Conservation (phyloP, 305 asterid genomes). For the Fraxinus platypoda region DNA sequence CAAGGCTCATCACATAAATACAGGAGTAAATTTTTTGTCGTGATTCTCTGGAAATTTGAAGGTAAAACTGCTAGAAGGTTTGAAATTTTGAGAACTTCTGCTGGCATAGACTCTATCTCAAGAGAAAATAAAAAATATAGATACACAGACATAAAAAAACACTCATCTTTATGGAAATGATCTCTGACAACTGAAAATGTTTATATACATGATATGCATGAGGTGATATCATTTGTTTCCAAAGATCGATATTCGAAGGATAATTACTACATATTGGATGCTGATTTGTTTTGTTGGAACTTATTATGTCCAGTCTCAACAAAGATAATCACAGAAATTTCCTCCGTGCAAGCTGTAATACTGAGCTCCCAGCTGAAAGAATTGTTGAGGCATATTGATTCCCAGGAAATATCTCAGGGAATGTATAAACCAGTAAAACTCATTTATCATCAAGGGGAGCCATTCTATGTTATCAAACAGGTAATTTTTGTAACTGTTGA, state of each 20-base stretch:
- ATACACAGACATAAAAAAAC: not conserved
- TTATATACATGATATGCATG: not conserved
- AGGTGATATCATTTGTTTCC: not conserved
- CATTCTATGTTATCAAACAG: conserved; percentile 79
- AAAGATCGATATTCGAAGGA: not conserved
- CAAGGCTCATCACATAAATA: not conserved
- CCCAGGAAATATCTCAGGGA: conserved; percentile 49
- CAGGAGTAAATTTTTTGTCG: not conserved
- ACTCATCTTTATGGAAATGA: not conserved
- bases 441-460: conserved; percentile 60
- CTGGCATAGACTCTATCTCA: not conserved
- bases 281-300: not conserved
- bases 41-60: not conserved
- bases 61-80: not conserved
- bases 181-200: not conserved
- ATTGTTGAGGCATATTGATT: conserved; percentile 52
- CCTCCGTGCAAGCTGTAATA: conserved; percentile 76
- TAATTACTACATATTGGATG: not conserved
- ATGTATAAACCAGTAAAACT: conserved; percentile 67
- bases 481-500: conserved; percentile 26
- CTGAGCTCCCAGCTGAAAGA: conserved; percentile 82
- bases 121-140: not conserved
- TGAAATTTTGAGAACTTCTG: not conserved
- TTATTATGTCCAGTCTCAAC: conserved; percentile 44
- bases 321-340: conserved; percentile 63